These are phyloP conservation scores for Nakataea oryzae DNA, from an alignment of 2,329 filamentous ascomycete species.

Conservation along the genomic window DNA sequence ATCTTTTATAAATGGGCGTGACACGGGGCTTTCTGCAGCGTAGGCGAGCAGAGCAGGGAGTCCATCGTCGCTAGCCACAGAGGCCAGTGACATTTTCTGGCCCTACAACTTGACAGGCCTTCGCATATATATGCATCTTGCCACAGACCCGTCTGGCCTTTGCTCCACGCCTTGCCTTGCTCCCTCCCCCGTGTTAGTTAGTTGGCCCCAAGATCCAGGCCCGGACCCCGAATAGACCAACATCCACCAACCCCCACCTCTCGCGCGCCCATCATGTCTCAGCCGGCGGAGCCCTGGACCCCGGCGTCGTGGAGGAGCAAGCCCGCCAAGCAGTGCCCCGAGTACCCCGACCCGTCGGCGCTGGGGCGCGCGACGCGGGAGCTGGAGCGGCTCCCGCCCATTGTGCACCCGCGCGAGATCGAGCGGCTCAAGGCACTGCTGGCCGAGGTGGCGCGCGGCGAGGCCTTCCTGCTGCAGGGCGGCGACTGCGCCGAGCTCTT, in stretches of 20 bases:
- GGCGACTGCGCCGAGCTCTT: constrained; percentile 97
- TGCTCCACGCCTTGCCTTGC: background rate
- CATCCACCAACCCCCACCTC: background rate
- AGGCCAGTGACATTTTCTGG: too few relatives aligned
- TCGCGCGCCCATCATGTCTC: background rate
- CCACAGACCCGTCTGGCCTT: background rate
- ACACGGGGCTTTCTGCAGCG: too few relatives aligned
- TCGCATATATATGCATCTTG: too few relatives aligned
- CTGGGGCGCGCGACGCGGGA: constrained; percentile 52
- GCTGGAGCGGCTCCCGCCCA: constrained; percentile 60
- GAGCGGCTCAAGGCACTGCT: constrained; percentile 67
- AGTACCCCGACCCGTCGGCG: constrained; percentile 52
- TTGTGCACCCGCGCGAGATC: constrained; percentile 76
- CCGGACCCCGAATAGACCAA: background rate
- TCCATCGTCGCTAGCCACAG: too few relatives aligned
- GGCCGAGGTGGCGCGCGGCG: constrained; percentile 77
- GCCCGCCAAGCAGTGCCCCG: constrained; percentile 67
- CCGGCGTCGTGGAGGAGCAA: constrained; percentile 65
- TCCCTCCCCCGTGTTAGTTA: background rate
- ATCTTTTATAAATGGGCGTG: background rate
- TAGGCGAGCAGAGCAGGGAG: background rate
- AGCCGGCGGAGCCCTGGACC: constrained; percentile 32
- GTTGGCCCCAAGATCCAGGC: background rate
- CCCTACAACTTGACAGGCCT: too few relatives aligned
- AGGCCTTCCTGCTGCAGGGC: constrained; percentile 89